phyloP scores from a whole-genome alignment of 2,329 filamentous ascomycete species.

The Ophiostoma australiae region DNA sequence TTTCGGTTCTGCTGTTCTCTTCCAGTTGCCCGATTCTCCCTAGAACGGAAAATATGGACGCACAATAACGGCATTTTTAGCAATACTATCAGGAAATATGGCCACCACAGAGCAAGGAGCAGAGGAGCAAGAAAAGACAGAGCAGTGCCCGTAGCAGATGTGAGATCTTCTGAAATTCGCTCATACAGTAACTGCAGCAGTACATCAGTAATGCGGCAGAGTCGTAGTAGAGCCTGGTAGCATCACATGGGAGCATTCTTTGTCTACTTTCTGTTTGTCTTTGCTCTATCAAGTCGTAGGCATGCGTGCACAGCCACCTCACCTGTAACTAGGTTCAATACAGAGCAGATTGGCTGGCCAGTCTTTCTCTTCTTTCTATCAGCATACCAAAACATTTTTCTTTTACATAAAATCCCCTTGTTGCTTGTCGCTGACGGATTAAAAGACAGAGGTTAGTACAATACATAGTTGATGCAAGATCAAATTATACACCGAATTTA shows the following conservation, averaged over 20 bases:
- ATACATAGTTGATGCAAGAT: too few relatives aligned
- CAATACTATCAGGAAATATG: neutral
- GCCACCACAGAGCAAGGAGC: neutral
- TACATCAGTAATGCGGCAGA: too few relatives aligned
- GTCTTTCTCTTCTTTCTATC: neutral
- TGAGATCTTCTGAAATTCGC: conserved; percentile 1
- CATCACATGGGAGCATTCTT: neutral
- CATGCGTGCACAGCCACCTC: conserved; percentile 2
- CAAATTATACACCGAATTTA: neutral
- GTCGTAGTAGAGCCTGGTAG: neutral
- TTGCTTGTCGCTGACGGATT: too few relatives aligned
- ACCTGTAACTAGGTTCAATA: neutral
- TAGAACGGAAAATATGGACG: conserved; percentile 7
- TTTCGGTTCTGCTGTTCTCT: neutral
- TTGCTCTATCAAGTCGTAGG: neutral
- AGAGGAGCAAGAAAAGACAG: neutral
- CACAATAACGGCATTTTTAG: neutral
- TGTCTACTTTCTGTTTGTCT: neutral
- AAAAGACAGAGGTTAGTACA: too few relatives aligned
- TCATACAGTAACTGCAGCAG: neutral
- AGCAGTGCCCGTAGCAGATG: neutral
- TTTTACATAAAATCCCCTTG: too few relatives aligned
- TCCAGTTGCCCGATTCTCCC: conserved; percentile 9
- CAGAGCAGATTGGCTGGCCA: neutral
- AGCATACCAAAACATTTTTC: too few relatives aligned